Base-by-base conservation (phyloP, 495 filamentous ascomycete species). In the Ramalina intermedia region DNA sequence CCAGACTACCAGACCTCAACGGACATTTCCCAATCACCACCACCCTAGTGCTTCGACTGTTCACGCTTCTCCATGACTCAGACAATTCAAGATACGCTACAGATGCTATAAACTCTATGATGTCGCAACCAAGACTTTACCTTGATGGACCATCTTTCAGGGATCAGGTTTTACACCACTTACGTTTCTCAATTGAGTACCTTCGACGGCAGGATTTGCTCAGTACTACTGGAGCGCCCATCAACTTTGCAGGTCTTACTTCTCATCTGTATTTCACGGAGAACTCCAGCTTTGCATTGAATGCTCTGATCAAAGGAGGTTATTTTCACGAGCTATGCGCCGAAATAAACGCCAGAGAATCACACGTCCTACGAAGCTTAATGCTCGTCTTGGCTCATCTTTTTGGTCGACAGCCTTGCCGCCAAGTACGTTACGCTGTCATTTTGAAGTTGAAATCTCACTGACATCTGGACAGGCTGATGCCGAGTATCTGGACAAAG, bases 171-270 rank as follows among this genome's bases (percentile, higher is more conserved):
- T 68, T 84, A 0, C 84, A 89, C 54, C 82, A 87, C 58, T 61
- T 89, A 7, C 69, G 84, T 11, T 88, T 87, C 52, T 86, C 84
- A 0, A 83, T 89, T 39, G 84, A 89, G 49, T 88, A 87, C 54
- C 73, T 87, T 6, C 73, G 82, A 26, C 67, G 82, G 12, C 79
- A 86, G 52, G 59, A 71, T 27, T 71, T 89, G 1, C 66, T 89
- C 20, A 75, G 71, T 18, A 49, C 66, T 9, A 55, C 58, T 9
- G 84, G 84, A 20, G 68, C 59, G 13, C 82, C 84, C 0, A 61
- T 84, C 16, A 84, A 87, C 55, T 85, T 87, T 55, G 74, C 83
- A 0, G 74, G 75, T 1, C 63, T 72, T 23, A 69, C 85, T 4
- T 72, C 73, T 5, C 83, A 87, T 62, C 67, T 89, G 0, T 85